Evolutionary conservation across 805 yeast genomes (phyloP).

Genomic region (Candida ficus): DNA sequence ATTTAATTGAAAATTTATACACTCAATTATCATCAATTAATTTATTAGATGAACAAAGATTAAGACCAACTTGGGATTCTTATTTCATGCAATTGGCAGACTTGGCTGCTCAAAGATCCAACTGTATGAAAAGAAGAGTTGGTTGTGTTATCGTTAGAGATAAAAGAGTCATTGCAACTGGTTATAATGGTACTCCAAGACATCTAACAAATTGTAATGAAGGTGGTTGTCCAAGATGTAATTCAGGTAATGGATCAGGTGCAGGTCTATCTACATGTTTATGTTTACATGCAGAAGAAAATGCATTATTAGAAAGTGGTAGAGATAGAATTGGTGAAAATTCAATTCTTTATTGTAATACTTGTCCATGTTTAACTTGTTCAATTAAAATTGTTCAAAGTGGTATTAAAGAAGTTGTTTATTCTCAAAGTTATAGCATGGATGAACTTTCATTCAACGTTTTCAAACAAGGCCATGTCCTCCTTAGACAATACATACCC

Average conservation of each 20-base stretch:
- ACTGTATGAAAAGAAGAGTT: constrained; percentile 96
- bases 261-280: constrained; percentile 74
- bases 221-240: constrained; percentile 94
- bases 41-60: constrained; percentile 47
- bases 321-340: constrained; percentile 68
- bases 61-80: constrained; percentile 94
- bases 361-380: constrained; percentile 96
- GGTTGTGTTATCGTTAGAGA: constrained; percentile 94
- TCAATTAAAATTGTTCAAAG: constrained; percentile 91
- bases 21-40: constrained; percentile 35
- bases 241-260: constrained; percentile 59
- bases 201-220: constrained; percentile 84
- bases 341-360: constrained; percentile 82
- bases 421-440: constrained; percentile 90
- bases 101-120: constrained; percentile 85
- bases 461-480: constrained; percentile 67
- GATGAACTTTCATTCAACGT: constrained; percentile 72
- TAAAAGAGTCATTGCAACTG: constrained; percentile 86
- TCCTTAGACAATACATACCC: constrained; percentile 52
- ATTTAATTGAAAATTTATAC: constrained; percentile 32
- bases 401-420: constrained; percentile 88
- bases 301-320: constrained; percentile 92
- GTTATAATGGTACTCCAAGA: constrained; percentile 96
- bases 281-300: constrained; percentile 96
- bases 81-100: constrained; percentile 93